Base-by-base conservation (phyloP, 1,139 yeast genomes). In the Geotrichum histeridarum region DNA sequence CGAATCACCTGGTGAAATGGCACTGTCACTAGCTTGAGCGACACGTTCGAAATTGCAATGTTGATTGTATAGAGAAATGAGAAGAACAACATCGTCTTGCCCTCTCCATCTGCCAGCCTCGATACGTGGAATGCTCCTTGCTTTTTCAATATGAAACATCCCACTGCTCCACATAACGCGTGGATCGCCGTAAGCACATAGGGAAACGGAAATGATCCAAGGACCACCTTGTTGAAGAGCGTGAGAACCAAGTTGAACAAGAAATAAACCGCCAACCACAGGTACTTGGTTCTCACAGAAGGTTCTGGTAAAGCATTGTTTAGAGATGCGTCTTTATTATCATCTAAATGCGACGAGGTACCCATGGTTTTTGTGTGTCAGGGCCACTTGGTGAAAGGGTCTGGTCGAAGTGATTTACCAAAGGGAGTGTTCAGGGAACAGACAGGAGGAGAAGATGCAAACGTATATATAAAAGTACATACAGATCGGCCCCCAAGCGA, bases 1-100 rank as follows among this genome's bases (percentile, higher is more conserved):
- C 67, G 59, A 45, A 64, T 62, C 32, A 62, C 58, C 55, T 64
- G 66, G 52, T 62, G 66, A 50, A 64, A 61, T 11, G 67, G 67
- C 22, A 64, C 65, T 22, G 67, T 63, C 44, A 63, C 66, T 47
- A 63, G 60, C 50, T 63, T 61, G 30, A 64, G 59, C 17, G 66
- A 63, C 33, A 64, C 63, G 44, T 64, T 64, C 12, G 64, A 62
- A 41, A 64, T 61, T 41, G 67, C 67, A 48, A 64, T 63, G 59
- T 63, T 64, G 59, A 63, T 61, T 41, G 67, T 62, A 61, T 63
- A 64, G 42, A 64, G 62, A 30, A 63, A 57, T 18, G 67, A 63
- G 51, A 64, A 63, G 49, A 60, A 55, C 33, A 63, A 54, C 33
- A 64, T 58, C n/a, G 60, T 57, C 50, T 57, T 32, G 55, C 57